Evolutionary conservation across 2,329 filamentous ascomycete genomes (phyloP).

Genomic region (Cordyceps fumosorosea): DNA sequence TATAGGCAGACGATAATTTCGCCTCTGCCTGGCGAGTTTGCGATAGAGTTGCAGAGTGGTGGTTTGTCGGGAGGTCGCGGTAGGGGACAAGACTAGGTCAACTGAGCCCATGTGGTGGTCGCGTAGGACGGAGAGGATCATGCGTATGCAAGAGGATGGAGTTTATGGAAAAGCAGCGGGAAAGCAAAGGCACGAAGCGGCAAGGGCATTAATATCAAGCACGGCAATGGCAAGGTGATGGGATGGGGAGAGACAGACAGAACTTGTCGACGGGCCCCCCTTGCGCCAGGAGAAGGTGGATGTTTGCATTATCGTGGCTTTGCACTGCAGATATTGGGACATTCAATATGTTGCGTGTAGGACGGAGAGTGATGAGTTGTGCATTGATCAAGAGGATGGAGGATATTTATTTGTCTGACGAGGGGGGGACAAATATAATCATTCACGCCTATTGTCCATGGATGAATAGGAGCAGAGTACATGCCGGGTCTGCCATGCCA

Average conservation of each 20-base stretch:
- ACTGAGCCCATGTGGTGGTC: not conserved
- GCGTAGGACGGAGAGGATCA: not conserved
- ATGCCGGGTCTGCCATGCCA: not conserved
- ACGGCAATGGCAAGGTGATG: not conserved
- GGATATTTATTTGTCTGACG: not conserved
- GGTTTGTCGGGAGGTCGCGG: too few relatives aligned
- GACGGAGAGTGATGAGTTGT: too few relatives aligned
- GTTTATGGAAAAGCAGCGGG: not conserved
- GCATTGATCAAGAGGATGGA: not conserved
- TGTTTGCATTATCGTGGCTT: slow-evolving; percentile 7
- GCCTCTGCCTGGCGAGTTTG: too few relatives aligned
- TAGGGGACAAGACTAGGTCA: too few relatives aligned
- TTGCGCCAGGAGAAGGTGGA: not conserved
- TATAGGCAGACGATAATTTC: too few relatives aligned
- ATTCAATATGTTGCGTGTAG: too few relatives aligned
- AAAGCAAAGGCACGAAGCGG: not conserved
- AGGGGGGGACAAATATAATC: not conserved
- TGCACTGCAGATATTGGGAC: not conserved
- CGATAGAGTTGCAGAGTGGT: too few relatives aligned
- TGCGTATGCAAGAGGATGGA: not conserved
- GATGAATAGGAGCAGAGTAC: not conserved
- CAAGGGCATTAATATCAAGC: not conserved
- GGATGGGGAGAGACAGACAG: not conserved
- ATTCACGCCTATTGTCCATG: not conserved
- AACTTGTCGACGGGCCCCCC: not conserved